Conservation (phyloP, 441 rosid species). For the Syzygium malaccense region DNA sequence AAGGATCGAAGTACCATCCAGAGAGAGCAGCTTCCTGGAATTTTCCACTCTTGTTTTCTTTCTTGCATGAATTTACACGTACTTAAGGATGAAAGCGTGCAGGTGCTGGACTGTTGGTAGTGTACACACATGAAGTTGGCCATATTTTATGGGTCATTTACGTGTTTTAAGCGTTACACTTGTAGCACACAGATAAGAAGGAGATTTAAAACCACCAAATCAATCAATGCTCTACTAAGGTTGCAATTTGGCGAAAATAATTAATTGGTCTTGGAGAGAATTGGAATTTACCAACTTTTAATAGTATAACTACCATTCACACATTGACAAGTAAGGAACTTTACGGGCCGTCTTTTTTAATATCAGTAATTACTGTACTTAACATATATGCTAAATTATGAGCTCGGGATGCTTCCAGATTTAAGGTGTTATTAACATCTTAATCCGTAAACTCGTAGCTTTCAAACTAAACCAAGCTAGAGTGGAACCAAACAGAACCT, state of each 20-base stretch:
- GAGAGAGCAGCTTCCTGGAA: conserved; percentile 37
- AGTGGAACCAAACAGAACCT: background rate
- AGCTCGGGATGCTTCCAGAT: background rate
- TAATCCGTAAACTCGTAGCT: background rate
- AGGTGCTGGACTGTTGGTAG: background rate
- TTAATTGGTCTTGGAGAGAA: background rate
- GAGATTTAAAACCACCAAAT: background rate
- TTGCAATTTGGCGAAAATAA: background rate
- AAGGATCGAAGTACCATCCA: background rate
- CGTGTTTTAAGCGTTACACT: background rate
- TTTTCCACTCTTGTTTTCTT: conserved; percentile 28
- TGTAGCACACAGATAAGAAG: background rate
- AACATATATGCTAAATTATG: background rate
- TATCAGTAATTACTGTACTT: background rate
- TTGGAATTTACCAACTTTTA: background rate
- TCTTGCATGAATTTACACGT: conserved; percentile 21
- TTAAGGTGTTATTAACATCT: background rate
- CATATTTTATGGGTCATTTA: background rate
- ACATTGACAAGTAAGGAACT: background rate
- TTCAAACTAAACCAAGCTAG: background rate
- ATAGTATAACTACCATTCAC: background rate
- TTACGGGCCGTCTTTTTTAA: background rate
- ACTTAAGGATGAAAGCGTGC: background rate
- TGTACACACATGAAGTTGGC: background rate
- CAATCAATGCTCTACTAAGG: background rate